These are phyloP conservation scores for Pterocarpus santalinus DNA, from an alignment of 306 rosid genomes.

Conservation along the genomic window DNA sequence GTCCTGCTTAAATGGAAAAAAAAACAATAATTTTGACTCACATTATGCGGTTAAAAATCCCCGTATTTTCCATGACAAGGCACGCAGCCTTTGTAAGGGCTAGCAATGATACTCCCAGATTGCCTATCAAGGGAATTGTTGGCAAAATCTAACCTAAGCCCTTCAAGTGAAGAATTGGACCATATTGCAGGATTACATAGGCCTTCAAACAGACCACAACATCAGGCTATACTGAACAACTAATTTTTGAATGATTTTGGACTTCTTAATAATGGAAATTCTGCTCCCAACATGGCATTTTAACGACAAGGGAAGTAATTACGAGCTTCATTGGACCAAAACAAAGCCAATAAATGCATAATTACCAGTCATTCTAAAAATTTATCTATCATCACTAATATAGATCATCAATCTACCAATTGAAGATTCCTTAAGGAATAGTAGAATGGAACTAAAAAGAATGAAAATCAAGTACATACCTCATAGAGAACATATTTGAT, in stretches of 20 bases:
- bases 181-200: not conserved
- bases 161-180: not conserved
- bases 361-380: slow-evolving; percentile 7
- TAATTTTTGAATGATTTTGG: slow-evolving; percentile 10
- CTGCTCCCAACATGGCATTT: not conserved
- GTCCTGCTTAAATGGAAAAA: not conserved
- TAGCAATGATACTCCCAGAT: no score
- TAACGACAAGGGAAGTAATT: not conserved
- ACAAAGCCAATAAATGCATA: slow-evolving; percentile 20
- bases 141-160: not conserved
- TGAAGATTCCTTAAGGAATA: slow-evolving; percentile 3
- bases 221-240: slow-evolving; percentile 26
- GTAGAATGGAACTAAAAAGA: slow-evolving; percentile 24
- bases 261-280: slow-evolving; percentile 20
- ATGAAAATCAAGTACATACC: slow-evolving; percentile 54
- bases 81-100: no score
- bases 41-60: not conserved
- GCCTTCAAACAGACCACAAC: not conserved
- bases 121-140: not conserved
- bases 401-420: not conserved
- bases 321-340: slow-evolving; percentile 1
- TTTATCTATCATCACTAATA: not conserved
- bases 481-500: slow-evolving; percentile 89
- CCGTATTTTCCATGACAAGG: no score
- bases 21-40: not conserved